phyloP scores from a whole-genome alignment of 2,329 filamentous ascomycete species.

The Venturia carpophila region DNA sequence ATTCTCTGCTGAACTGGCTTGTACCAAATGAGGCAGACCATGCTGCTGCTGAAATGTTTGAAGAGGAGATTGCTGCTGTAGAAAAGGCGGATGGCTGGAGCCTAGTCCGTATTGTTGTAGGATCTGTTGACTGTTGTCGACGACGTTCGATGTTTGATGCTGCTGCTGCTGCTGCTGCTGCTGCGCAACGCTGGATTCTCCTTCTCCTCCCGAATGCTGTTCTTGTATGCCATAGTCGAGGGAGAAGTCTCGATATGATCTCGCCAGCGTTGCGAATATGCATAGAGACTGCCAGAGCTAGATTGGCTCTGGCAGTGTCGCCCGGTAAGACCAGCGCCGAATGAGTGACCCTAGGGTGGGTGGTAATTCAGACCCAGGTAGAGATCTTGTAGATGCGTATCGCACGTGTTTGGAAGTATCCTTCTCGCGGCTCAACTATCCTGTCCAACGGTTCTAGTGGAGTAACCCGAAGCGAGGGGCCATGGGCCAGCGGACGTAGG shows the following conservation, averaged over 20 bases:
- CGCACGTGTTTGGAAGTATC: slow-evolving; percentile 35
- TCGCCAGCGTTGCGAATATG: slow-evolving; percentile 44
- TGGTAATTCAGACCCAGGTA: slow-evolving; percentile 29
- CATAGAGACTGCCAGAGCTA: slow-evolving; percentile 45
- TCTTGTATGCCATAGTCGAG: slow-evolving; percentile 40
- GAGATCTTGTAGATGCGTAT: slow-evolving; percentile 28
- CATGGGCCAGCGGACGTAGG: slow-evolving; percentile 24
- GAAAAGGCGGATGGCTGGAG: slow-evolving; percentile 16
- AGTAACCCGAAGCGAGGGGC: slow-evolving; percentile 30
- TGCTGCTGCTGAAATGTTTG: slow-evolving; percentile 30
- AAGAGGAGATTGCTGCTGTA: slow-evolving; percentile 19
- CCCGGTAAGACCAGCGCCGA: slow-evolving; percentile 38
- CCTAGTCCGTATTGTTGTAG: slow-evolving; percentile 31
- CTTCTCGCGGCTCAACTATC: slow-evolving; percentile 30
- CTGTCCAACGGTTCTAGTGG: slow-evolving; percentile 36
- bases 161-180: slow-evolving; percentile 20
- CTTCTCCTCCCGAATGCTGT: slow-evolving; percentile 34
- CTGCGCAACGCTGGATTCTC: slow-evolving; percentile 19
- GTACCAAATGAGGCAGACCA: slow-evolving; percentile 30
- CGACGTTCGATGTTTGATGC: slow-evolving; percentile 27
- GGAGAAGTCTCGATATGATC: slow-evolving; percentile 38
- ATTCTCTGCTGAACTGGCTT: slow-evolving; percentile 34
- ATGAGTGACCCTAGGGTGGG: slow-evolving; percentile 28
- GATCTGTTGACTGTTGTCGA: slow-evolving; percentile 33
- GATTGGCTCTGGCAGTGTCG: slow-evolving; percentile 40